Evolutionary conservation across 2,329 filamentous ascomycete genomes (phyloP), one percentile per base, ranked within the genome.

Genomic region (Fusarium sp.): DNA sequence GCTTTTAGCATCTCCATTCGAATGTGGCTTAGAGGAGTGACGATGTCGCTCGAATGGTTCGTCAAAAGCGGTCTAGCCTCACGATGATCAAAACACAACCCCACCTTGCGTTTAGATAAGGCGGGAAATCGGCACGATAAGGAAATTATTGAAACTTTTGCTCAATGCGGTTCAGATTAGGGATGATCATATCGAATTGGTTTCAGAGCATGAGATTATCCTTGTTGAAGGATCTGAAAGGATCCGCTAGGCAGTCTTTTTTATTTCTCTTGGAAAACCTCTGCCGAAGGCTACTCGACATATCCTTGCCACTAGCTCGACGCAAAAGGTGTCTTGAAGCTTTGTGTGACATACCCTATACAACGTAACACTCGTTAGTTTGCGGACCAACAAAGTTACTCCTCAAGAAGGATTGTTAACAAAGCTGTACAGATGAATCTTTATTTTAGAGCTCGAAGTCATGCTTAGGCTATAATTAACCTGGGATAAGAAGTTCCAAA

Each of bases 11-110:
- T 40, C n/a, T 40, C 18, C 30, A 35, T 52, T 46, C 33, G 53
- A 61, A 33, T n/a, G 64, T 67, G 64, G 64, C 64, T 67, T 46
- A 50, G 63, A 50, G 21, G 5, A 25, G 44, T 52, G 62, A 66
- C 52, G 43, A 60, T 40, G 16, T 23, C 19, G 18, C 38, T 68
- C 64, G 64, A 68, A 68, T 38, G 25, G 56, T 6, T 18, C 21
- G 38, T 59, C 38, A 6, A 9, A 68, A 25, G 19, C 4, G 21
- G 65, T 54, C 37, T 42, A 42, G n/a, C 40, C 5, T 13, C 15
- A 12, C 6, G 25, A 8, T 44, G 37, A 49, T 60, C 42, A 28
- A 33, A 25, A 18, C 12, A n/a, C 1, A 2, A 1, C 23, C 33
- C 65, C 37, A 49, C 18, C 32, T 9, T 4, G 42, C 65, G 64